Conservation (phyloP, 2,329 filamentous ascomycete genomes). For the Xylariaceae sp. region DNA sequence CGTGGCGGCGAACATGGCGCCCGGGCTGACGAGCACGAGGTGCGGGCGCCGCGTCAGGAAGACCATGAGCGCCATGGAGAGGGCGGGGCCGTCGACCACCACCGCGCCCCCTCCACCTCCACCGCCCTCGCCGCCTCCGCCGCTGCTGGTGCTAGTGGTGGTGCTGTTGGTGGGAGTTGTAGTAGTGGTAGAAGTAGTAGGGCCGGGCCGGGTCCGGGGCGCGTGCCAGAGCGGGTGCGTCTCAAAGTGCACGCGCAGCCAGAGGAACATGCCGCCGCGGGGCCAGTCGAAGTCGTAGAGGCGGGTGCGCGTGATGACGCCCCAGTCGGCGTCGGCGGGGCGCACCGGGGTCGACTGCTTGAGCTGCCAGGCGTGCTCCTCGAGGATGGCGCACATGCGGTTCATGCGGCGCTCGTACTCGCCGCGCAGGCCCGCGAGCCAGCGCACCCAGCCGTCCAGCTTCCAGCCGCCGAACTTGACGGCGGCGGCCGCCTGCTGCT, state of each 20-base stretch:
- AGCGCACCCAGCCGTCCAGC: slow-evolving; percentile 79
- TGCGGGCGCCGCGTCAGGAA: slow-evolving; percentile 63
- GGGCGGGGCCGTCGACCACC: slow-evolving; percentile 44
- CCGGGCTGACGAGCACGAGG: slow-evolving; percentile 63
- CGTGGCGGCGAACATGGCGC: slow-evolving; percentile 65
- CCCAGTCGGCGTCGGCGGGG: slow-evolving; percentile 54
- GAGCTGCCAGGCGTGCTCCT: slow-evolving; percentile 58
- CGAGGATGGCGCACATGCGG: slow-evolving; percentile 66
- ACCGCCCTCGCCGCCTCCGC: too few species aligned
- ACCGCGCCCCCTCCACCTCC: slow-evolving; percentile 23
- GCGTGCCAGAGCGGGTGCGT: slow-evolving; percentile 59
- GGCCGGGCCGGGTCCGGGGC: too few species aligned
- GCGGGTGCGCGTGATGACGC: slow-evolving; percentile 64
- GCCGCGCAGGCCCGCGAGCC: slow-evolving; percentile 77
- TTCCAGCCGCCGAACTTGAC: slow-evolving; percentile 66
- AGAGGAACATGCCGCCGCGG: slow-evolving; percentile 86
- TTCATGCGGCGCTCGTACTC: slow-evolving; percentile 82
- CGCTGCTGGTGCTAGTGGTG: too few species aligned
- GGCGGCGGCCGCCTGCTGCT: slow-evolving; percentile 38
- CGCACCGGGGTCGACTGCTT: slow-evolving; percentile 49
- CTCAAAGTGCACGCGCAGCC: slow-evolving; percentile 66
- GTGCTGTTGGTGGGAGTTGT: too few species aligned
- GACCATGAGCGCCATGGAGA: slow-evolving; percentile 63
- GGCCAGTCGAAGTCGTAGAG: slow-evolving; percentile 75
- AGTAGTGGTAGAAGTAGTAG: too few species aligned